Evolutionary conservation across 371 early-diverging fungal genomes (phyloP).

Genomic region (Choanephora cucurbitarum): DNA sequence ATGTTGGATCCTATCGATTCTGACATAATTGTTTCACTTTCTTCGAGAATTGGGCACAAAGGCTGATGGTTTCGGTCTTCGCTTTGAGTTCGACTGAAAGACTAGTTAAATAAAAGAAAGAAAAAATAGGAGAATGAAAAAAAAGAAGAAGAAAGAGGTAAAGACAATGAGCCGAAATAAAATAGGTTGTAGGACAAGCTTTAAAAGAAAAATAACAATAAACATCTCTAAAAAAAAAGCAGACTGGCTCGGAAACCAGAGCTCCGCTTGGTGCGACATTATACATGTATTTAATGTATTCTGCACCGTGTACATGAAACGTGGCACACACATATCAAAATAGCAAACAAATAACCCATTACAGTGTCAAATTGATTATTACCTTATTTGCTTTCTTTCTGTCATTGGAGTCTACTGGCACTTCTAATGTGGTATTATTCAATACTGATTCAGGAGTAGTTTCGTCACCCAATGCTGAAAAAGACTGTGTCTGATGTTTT

Average conservation of each 20-base stretch:
- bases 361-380: no score
- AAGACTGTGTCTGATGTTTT: no score
- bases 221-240: conserved; percentile 5
- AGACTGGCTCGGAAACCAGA: neutral
- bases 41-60: conserved; percentile 42
- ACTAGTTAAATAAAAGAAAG: conserved; percentile 7
- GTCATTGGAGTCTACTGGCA: neutral
- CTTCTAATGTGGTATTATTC: no score
- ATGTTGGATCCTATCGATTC: conserved; percentile 20
- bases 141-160: no score
- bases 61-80: conserved; percentile 17
- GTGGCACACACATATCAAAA: conserved; percentile 8
- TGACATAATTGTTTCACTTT: conserved; percentile 39
- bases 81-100: conserved; percentile 1
- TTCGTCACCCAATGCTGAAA: neutral
- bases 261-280: conserved; percentile 5
- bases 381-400: conserved; percentile 7
- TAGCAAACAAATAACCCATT: conserved; percentile 7
- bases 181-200: no score
- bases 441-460: neutral
- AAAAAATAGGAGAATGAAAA: neutral
- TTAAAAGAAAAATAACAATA: no score
- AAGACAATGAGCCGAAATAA: no score
- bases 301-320: conserved; percentile 11
- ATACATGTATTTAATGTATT: conserved; percentile 9